A percentile compares a stretch with the other conserved stretches of the same genome.
Conservation (phyloP, 805 yeast genomes). For the Lipomyces yamanashiensis region DNA sequence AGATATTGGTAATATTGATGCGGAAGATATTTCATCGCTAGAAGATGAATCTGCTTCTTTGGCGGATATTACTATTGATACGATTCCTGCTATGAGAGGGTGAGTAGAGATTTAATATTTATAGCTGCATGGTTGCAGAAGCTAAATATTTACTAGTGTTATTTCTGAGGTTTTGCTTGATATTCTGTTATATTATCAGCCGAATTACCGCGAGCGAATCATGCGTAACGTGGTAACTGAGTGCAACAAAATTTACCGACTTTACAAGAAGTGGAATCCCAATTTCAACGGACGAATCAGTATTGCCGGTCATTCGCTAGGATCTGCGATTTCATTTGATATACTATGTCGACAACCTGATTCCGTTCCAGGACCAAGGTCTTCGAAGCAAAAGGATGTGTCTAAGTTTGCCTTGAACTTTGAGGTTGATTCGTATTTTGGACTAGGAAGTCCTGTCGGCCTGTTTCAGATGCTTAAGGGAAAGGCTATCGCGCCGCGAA, state of each 20-base stretch:
- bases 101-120: neutral
- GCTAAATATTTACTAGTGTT: constrained; percentile 48
- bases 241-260: constrained; percentile 63
- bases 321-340: constrained; percentile 83
- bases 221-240: constrained; percentile 63
- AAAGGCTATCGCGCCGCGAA: constrained; percentile 53
- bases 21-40: constrained; percentile 39
- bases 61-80: constrained; percentile 72
- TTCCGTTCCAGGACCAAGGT: neutral
- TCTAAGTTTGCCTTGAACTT: constrained; percentile 55
- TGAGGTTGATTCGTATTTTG: constrained; percentile 73
- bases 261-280: constrained; percentile 68
- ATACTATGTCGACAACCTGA: constrained; percentile 59
- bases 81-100: constrained; percentile 61
- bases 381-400: neutral
- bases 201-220: constrained; percentile 65
- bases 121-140: neutral
- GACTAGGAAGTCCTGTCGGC: constrained; percentile 90
- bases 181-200: constrained; percentile 74
- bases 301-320: constrained; percentile 88
- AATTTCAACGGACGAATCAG: constrained; percentile 80
- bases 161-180: constrained; percentile 89
- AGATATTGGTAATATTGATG: constrained; percentile 41
- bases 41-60: constrained; percentile 53
- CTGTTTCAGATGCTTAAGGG: constrained; percentile 76